Evolutionary conservation across 2,329 filamentous ascomycete genomes (phyloP).

Genomic region (Monilinia vaccinii-corymbosi): DNA sequence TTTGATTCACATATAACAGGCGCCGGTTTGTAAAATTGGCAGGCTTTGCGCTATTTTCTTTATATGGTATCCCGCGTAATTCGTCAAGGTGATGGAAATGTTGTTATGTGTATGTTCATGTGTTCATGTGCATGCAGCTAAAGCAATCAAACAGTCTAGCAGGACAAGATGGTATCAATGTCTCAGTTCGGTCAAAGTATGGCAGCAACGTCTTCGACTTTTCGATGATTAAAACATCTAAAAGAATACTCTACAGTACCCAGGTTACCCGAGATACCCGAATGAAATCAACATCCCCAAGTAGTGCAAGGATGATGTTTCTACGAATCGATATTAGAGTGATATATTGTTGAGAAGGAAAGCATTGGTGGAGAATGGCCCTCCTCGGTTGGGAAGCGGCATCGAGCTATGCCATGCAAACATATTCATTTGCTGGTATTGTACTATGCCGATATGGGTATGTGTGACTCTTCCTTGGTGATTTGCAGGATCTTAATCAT

Average conservation of each 20-base stretch:
- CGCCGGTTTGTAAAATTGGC: not conserved
- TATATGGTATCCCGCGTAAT: not conserved
- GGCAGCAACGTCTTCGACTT: not conserved
- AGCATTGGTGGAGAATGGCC: not conserved
- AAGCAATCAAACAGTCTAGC: not conserved
- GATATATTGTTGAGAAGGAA: not conserved
- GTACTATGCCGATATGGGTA: not conserved
- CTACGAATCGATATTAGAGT: not conserved
- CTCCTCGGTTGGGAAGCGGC: not conserved
- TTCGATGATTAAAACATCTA: not conserved
- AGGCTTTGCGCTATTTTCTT: not conserved
- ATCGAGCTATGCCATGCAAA: no score
- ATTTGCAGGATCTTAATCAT: not conserved
- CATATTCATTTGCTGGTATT: not conserved
- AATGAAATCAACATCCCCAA: not conserved
- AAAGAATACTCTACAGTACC: not conserved
- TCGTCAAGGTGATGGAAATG: not conserved
- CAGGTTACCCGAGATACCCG: not conserved
- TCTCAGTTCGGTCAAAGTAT: not conserved
- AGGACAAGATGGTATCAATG: not conserved
- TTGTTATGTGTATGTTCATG: not conserved
- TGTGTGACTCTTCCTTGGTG: not conserved
- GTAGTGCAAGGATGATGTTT: no score
- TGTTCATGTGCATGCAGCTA: not conserved
- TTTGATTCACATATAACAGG: not conserved